phyloP scores from a whole-genome alignment of 2,329 filamentous ascomycete species.

The Colletotrichum sp. region DNA sequence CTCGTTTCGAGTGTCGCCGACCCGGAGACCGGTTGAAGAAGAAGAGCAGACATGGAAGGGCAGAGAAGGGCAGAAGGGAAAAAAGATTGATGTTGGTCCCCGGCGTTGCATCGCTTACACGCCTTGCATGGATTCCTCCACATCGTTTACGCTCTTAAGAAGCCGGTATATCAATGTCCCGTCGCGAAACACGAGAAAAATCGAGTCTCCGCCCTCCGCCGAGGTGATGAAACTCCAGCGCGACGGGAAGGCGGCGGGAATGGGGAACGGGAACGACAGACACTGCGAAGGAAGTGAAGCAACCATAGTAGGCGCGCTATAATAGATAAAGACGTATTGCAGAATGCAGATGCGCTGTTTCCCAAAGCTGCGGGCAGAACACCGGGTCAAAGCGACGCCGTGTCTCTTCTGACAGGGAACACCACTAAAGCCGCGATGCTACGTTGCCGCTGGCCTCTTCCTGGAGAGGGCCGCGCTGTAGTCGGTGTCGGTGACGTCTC shows the following conservation, averaged over 20 bases:
- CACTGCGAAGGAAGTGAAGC: neutral
- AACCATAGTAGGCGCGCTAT: neutral
- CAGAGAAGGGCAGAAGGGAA: neutral
- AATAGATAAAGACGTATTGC: neutral
- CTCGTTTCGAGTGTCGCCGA: neutral
- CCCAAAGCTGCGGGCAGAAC: neutral
- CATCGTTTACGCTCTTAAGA: neutral
- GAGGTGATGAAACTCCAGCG: neutral
- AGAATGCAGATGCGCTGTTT: neutral
- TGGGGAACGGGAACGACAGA: neutral
- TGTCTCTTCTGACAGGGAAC: neutral
- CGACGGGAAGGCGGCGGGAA: neutral
- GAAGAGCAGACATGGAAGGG: neutral
- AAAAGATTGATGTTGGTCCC: neutral
- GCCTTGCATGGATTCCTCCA: neutral
- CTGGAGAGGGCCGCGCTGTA: neutral
- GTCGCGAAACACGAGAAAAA: neutral
- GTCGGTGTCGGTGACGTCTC: neutral
- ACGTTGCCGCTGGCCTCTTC: neutral
- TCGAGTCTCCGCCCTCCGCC: neutral
- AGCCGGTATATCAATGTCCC: neutral
- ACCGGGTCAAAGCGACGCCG: neutral
- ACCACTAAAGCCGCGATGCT: neutral
- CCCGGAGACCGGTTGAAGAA: neutral
- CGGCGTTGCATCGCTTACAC: neutral